Percentiles rank a stretch among this genome's conserved stretches.
Evolutionary conservation across 371 early-diverging fungal genomes (phyloP).

Genomic region (Fennellomyces sp.): DNA sequence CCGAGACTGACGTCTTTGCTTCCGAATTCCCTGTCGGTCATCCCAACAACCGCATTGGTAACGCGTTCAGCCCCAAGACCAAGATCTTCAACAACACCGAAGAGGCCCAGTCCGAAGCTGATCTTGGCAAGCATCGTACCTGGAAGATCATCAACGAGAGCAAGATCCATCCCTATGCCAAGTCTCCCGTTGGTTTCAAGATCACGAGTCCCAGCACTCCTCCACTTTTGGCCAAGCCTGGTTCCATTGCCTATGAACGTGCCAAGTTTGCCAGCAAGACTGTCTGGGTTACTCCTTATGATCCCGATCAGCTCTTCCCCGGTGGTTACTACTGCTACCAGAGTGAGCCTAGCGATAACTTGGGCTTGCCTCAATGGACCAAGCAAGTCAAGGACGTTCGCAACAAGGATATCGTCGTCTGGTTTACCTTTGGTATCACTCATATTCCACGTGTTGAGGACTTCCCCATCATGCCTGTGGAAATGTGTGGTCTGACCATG

Average conservation of each 20-base stretch:
- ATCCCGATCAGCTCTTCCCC: conserved; percentile 44
- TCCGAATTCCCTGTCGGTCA: conserved; percentile 43
- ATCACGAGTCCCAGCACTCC: conserved; percentile 26
- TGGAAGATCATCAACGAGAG: conserved; percentile 48
- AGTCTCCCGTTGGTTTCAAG: conserved; percentile 43
- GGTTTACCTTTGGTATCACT: conserved; percentile 53
- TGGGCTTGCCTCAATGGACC: conserved; percentile 39
- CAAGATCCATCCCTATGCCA: conserved; percentile 41
- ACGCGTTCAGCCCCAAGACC: conserved; percentile 32
- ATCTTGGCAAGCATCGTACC: conserved; percentile 26
- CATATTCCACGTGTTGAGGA: conserved; percentile 53
- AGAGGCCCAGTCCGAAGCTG: conserved; percentile 32
- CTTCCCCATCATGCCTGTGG: conserved; percentile 58
- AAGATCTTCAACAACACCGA: conserved; percentile 34
- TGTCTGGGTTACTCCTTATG: conserved; percentile 51
- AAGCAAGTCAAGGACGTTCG: conserved; percentile 25
- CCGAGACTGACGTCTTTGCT: conserved; percentile 32
- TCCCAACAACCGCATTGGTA: conserved; percentile 45
- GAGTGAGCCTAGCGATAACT: conserved; percentile 22
- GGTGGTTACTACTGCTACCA: conserved; percentile 55
- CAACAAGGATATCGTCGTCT: conserved; percentile 47
- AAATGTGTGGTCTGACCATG: conserved; percentile 46
- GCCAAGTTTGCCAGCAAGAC: conserved; percentile 50
- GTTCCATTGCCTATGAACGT: conserved; percentile 45
- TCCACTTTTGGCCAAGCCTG: conserved; percentile 42